Evolutionary conservation across 768 basidiomycete species (phyloP).

Genomic region (Podaxis carcinomalis): DNA sequence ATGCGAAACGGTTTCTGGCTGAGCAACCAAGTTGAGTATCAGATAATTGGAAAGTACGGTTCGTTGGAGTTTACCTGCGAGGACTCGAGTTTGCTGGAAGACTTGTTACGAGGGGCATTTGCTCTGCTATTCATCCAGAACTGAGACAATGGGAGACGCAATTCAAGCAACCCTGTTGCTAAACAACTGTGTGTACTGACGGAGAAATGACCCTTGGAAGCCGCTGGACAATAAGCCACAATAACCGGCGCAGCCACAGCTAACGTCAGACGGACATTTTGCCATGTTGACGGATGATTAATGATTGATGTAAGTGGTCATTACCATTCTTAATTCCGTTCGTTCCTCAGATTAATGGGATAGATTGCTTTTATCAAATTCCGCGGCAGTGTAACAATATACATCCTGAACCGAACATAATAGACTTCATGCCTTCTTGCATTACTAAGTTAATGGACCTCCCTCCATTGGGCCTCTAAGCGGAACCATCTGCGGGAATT

Average conservation of each 20-base stretch:
- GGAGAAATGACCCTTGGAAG: background rate
- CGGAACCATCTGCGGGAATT: conserved; percentile 20
- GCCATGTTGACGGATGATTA: background rate
- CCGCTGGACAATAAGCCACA: background rate
- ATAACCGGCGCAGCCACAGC: background rate
- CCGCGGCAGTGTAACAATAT: background rate
- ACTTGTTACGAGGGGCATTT: conserved; percentile 22
- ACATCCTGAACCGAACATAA: background rate
- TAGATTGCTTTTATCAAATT: background rate
- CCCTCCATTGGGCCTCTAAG: background rate
- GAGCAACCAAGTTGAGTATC: background rate
- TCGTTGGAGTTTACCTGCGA: conserved; percentile 17
- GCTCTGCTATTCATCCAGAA: background rate
- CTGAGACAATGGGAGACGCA: background rate
- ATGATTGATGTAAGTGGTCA: background rate
- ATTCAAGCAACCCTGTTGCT: background rate
- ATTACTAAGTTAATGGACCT: background rate
- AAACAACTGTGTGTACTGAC: background rate
- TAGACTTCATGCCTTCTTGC: background rate
- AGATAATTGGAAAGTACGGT: background rate
- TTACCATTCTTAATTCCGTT: background rate
- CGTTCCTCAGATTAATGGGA: too few relatives aligned
- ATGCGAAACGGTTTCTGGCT: background rate
- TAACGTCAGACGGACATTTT: background rate
- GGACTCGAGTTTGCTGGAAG: conserved; percentile 9